A percentile compares a stretch with the other conserved stretches of the same genome.
These are phyloP conservation scores for Colletotrichum sp. DNA, from an alignment of 2,329 filamentous ascomycete genomes.

Conservation along the genomic window DNA sequence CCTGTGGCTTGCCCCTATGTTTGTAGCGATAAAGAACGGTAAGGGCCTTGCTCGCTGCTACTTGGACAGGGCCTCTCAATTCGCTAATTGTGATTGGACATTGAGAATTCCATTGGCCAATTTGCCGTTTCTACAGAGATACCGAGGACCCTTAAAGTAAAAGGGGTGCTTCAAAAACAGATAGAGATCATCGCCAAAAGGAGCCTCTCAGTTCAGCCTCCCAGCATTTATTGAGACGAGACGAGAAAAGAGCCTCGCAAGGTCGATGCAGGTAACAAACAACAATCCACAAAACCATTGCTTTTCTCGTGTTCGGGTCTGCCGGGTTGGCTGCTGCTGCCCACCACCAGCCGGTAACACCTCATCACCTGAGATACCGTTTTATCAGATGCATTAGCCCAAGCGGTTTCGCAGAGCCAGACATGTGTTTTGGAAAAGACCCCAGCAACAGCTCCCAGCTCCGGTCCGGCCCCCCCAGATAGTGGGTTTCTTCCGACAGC, in stretches of 20 bases:
- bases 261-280: neutral
- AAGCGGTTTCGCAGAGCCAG: neutral
- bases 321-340: neutral
- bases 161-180: neutral
- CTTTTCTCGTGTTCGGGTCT: neutral
- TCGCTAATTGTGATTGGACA: neutral
- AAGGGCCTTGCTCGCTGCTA: neutral
- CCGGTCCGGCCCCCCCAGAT: neutral
- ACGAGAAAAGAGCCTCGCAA: neutral
- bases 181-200: neutral
- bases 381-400: neutral
- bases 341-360: neutral
- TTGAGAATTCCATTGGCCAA: neutral
- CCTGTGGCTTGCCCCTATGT: neutral
- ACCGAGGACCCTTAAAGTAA: neutral
- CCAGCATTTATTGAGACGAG: neutral
- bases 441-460: neutral
- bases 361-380: neutral
- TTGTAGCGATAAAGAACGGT: neutral
- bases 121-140: neutral
- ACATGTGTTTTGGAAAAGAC: neutral
- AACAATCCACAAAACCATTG: neutral
- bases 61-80: neutral
- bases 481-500: neutral
- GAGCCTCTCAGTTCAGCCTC: neutral